phyloP scores from a whole-genome alignment of 1,284 basidiomycete species.

The Puccinia polysora region DNA sequence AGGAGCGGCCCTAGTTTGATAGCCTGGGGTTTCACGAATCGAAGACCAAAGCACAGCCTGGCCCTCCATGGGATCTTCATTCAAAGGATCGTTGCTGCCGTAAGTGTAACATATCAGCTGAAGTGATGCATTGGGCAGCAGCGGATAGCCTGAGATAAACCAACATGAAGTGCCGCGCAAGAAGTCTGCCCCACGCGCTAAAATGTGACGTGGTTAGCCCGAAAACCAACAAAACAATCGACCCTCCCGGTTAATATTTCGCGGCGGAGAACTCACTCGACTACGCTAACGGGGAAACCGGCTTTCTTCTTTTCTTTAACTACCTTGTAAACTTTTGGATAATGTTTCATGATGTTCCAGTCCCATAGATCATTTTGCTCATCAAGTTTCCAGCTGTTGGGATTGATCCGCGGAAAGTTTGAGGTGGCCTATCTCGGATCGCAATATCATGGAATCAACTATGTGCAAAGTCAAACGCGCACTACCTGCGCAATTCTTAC shows the following conservation, averaged over 20 bases:
- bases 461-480: neutral
- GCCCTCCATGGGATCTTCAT: slow-evolving; percentile 16
- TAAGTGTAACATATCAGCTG: neutral
- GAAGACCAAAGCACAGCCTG: slow-evolving; percentile 37
- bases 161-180: slow-evolving; percentile 39
- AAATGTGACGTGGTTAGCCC: neutral
- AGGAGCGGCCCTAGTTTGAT: slow-evolving; percentile 25
- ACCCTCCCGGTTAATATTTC: too few relatives aligned
- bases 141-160: neutral
- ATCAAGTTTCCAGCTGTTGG: slow-evolving; percentile 19
- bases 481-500: neutral
- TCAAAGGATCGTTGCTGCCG: neutral
- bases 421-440: slow-evolving; percentile 27
- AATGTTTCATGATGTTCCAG: slow-evolving; percentile 29
- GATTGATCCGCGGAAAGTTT: slow-evolving; percentile 26
- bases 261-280: slow-evolving; percentile 21
- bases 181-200: slow-evolving; percentile 37
- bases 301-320: slow-evolving; percentile 31
- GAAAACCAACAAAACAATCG: too few relatives aligned
- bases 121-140: neutral
- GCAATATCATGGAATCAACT: too few relatives aligned
- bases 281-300: slow-evolving; percentile 30
- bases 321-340: slow-evolving; percentile 16
- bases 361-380: slow-evolving; percentile 26
- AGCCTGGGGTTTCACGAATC: slow-evolving; percentile 11